A percentile compares a stretch with the other conserved stretches of the same genome.
Evolutionary conservation across 129 eudicot genomes (phyloP).

Genomic region (Helichrysum umbraculigerum): DNA sequence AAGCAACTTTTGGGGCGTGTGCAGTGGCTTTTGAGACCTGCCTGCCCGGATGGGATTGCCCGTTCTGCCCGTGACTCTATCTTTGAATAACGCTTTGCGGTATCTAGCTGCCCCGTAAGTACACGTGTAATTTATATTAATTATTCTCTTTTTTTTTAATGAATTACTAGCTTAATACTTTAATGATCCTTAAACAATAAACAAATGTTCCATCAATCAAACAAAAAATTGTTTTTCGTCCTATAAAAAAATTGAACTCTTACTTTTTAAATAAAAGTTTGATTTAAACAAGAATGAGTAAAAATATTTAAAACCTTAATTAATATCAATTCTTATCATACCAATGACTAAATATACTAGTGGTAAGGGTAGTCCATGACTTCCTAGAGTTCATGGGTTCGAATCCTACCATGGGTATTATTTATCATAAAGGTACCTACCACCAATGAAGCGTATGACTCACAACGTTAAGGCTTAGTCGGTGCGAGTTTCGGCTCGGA

Average conservation of each 20-base stretch:
- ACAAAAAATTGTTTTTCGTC: not conserved
- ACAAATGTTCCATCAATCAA: constrained; percentile 12
- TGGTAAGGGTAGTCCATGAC: too few relatives aligned
- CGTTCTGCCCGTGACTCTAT: constrained; percentile 41
- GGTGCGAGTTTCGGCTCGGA: too few relatives aligned
- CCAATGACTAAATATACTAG: too few relatives aligned
- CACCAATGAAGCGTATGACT: too few relatives aligned
- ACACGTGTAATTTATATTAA: constrained; percentile 18
- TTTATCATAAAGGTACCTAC: too few relatives aligned
- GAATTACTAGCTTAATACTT: too few relatives aligned
- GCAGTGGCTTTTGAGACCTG: constrained; percentile 39
- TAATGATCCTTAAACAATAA: not conserved
- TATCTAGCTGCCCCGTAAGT: constrained; percentile 29
- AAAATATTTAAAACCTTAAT: not conserved
- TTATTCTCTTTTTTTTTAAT: not conserved
- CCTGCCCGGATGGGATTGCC: constrained; percentile 33
- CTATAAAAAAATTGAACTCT: not conserved
- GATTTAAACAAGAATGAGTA: not conserved
- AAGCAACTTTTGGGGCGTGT: constrained; percentile 58
- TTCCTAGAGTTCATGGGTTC: too few relatives aligned
- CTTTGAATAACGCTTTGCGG: constrained; percentile 39
- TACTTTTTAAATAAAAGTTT: not conserved
- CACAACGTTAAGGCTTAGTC: too few relatives aligned
- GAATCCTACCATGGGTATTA: too few relatives aligned
- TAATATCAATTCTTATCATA: too few relatives aligned